Percentiles rank a stretch among this genome's conserved stretches.
Evolutionary conservation across 768 basidiomycete species (phyloP).

Genomic region (Goffeauzyma gilvescens): DNA sequence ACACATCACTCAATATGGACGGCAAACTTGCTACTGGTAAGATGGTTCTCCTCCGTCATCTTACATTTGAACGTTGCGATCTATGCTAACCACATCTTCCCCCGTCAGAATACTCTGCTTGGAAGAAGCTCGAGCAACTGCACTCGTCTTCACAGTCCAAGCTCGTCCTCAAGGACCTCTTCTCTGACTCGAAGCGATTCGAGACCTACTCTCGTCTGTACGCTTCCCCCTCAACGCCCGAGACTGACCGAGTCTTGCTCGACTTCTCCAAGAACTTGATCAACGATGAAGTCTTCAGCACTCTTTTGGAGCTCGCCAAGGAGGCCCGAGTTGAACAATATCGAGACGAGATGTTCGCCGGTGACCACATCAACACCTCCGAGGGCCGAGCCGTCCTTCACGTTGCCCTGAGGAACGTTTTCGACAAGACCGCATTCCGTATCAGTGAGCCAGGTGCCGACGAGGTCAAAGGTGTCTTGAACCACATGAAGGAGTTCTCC

Average conservation of each 20-base stretch:
- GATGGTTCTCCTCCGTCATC: constrained; percentile 1
- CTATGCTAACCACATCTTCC: not conserved
- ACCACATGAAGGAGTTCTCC: constrained; percentile 79
- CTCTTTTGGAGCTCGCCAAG: constrained; percentile 57
- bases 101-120: constrained; percentile 56
- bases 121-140: constrained; percentile 74
- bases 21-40: constrained; percentile 26
- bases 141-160: constrained; percentile 53
- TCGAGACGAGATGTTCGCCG: constrained; percentile 83
- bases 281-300: constrained; percentile 59
- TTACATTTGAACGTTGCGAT: not conserved
- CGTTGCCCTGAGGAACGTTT: constrained; percentile 59
- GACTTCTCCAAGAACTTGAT: constrained; percentile 96
- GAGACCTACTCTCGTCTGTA: constrained; percentile 52
- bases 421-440: constrained; percentile 41
- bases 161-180: constrained; percentile 80
- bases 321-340: constrained; percentile 70
- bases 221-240: constrained; percentile 39
- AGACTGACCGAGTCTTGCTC: constrained; percentile 57
- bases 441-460: constrained; percentile 63
- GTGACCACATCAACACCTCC: constrained; percentile 94
- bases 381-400: constrained; percentile 95
- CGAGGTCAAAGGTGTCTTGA: constrained; percentile 63
- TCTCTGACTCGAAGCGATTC: constrained; percentile 64
- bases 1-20: constrained; percentile 16